Evolutionary conservation across 1,284 basidiomycete species (phyloP).

Genomic region (Ganoderma resinaceum): DNA sequence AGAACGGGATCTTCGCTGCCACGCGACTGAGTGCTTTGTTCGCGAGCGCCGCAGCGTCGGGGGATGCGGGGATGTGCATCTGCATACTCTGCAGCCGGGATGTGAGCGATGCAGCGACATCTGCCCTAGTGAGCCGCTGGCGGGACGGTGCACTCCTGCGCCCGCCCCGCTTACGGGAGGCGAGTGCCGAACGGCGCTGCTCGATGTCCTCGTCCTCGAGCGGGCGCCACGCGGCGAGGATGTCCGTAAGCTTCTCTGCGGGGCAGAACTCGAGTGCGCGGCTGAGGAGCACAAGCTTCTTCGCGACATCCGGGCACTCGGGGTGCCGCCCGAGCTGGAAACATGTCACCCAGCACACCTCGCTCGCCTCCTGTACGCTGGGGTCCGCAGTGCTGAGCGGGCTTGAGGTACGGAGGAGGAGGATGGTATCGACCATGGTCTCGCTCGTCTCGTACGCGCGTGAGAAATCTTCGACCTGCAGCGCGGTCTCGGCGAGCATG

Average conservation of each 20-base stretch:
- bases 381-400: slow-evolving; percentile 49
- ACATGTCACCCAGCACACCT: slow-evolving; percentile 88
- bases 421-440: slow-evolving; percentile 73
- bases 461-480: slow-evolving; percentile 80
- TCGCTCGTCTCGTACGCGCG: slow-evolving; percentile 77
- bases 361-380: slow-evolving; percentile 65
- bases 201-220: slow-evolving; percentile 70
- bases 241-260: slow-evolving; percentile 73
- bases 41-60: slow-evolving; percentile 78
- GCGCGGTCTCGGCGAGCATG: slow-evolving; percentile 87
- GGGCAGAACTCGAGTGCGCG: slow-evolving; percentile 90
- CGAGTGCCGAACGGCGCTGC: slow-evolving; percentile 42
- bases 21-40: slow-evolving; percentile 77
- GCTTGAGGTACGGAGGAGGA: slow-evolving; percentile 49
- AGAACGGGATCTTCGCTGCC: slow-evolving; percentile 80
- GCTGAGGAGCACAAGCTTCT: slow-evolving; percentile 79
- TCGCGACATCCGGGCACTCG: slow-evolving; percentile 72
- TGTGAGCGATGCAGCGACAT: slow-evolving; percentile 58
- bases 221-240: slow-evolving; percentile 77
- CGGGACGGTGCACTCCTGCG: slow-evolving; percentile 23
- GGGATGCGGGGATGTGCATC: slow-evolving; percentile 65
- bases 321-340: slow-evolving; percentile 85
- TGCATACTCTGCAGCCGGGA: slow-evolving; percentile 55
- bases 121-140: slow-evolving; percentile 16
- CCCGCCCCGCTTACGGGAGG: slow-evolving; percentile 25